Evolutionary conservation across 805 yeast genomes (phyloP), one percentile per base, ranked within the genome.

Genomic region (Middelhovenomyces tepae): DNA sequence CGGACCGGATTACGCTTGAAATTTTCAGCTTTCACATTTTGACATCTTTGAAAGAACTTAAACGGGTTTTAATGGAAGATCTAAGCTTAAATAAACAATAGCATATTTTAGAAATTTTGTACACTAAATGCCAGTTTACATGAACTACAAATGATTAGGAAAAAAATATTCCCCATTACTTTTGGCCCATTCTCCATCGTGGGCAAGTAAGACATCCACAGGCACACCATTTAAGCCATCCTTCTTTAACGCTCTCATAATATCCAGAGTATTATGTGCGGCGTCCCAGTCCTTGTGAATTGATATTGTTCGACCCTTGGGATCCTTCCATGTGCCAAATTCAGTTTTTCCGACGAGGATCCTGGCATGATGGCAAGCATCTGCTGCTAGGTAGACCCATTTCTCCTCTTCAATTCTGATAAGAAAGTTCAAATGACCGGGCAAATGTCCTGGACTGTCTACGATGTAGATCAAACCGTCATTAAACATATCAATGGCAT

Each of bases 271-370:
- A 10, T 5, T 8, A 10, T 31, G 15, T 10, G 37, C 37, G n/a
- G 35, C 35, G n/a, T 31, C 28, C 16, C 13, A 16, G 21, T 34
- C 37, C 19, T 34, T 28, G 17, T 34, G 37, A 18, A 34, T 34
- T 6, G 35, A 14, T 7, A 34, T 34, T 5, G 29, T 18, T 11
- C 29, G 11, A 16, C 37, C 37, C 22, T 30, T 29, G 9, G 23
- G 34, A 10, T 34, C 37, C n/a, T n/a, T n/a, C 37, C 37, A 34
- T 9, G 36, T 29, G 5, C 35, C 33, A 30, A 34, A 34, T 7
- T 34, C 37, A 9, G 35, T 29, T 15, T 34, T 23, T 7, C 37
- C 37, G 11, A 10, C n/a, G 20, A 34, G 18, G 5, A 34, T 29
- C 14, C 17, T 19, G 7, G 25, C 35, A 28, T 34, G 33, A 25